These are phyloP conservation scores for Astraeus odoratus DNA, from an alignment of 768 basidiomycete species.

Conservation along the genomic window DNA sequence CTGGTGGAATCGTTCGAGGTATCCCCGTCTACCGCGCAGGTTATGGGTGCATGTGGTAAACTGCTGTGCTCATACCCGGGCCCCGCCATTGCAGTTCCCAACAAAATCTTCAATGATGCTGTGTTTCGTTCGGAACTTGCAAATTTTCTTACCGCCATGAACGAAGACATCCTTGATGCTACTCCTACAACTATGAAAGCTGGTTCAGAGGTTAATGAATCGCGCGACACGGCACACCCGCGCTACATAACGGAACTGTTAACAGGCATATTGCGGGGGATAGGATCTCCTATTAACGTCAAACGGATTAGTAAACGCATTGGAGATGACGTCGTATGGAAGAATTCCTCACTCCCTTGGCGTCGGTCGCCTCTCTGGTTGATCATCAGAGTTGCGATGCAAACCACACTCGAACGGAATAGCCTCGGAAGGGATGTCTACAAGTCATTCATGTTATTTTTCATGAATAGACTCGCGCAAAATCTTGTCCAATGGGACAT, in stretches of 20 bases:
- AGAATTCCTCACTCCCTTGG: constrained; percentile 18
- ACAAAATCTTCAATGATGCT: constrained; percentile 15
- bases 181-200: constrained; percentile 34
- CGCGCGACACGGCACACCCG: constrained; percentile 35
- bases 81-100: constrained; percentile 33
- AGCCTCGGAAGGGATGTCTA: constrained; percentile 20
- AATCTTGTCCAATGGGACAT: constrained; percentile 11
- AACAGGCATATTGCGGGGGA: constrained; percentile 38
- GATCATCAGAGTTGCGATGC: constrained; percentile 19
- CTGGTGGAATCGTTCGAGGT: constrained; percentile 43
- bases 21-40: constrained; percentile 27
- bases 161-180: constrained; percentile 26
- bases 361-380: constrained; percentile 26
- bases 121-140: constrained; percentile 28
- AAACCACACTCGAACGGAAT: constrained; percentile 14
- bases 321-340: neutral
- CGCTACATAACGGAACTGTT: constrained; percentile 45
- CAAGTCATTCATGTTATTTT: constrained; percentile 39
- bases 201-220: constrained; percentile 27
- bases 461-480: constrained; percentile 22
- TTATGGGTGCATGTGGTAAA: constrained; percentile 37
- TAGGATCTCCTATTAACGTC: neutral
- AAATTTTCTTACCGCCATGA: constrained; percentile 27
- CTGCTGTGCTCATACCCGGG: constrained; percentile 42
- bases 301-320: neutral